Evolutionary conservation across 148 eudicot genomes (phyloP).

Genomic region (Chenopodium album): DNA sequence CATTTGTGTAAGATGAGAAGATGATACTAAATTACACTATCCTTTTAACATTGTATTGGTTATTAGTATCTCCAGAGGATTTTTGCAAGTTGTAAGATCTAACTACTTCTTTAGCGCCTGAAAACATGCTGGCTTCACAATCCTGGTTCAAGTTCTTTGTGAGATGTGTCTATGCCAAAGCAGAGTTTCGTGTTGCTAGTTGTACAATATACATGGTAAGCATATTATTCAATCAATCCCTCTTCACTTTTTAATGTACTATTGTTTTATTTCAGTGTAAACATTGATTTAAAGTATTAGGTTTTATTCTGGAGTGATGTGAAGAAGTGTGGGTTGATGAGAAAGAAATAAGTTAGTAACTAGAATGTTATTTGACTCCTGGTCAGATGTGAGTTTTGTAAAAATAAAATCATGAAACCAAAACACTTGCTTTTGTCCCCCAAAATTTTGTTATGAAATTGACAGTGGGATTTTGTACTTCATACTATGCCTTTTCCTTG

Average conservation of each 20-base stretch:
- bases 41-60: too few species aligned
- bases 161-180: not conserved
- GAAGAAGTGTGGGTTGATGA: too few species aligned
- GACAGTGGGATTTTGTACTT: not conserved
- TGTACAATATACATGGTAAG: not conserved
- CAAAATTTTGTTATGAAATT: not conserved
- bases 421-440: not conserved
- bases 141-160: conserved; percentile 1
- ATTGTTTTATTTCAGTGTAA: not conserved
- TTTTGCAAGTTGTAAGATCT: too few species aligned
- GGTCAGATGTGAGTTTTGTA: not conserved
- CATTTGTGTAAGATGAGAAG: too few species aligned
- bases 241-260: not conserved
- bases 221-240: not conserved
- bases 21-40: too few species aligned
- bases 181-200: not conserved
- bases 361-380: not conserved
- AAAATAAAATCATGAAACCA: not conserved
- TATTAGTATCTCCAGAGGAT: too few species aligned
- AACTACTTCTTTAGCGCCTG: too few species aligned
- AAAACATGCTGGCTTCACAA: too few species aligned
- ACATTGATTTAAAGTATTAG: too few species aligned
- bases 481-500: too few species aligned
- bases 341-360: not conserved
- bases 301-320: too few species aligned